Evolutionary conservation across 148 eudicot species (phyloP).

Genomic region (Amaranthus palmeri): DNA sequence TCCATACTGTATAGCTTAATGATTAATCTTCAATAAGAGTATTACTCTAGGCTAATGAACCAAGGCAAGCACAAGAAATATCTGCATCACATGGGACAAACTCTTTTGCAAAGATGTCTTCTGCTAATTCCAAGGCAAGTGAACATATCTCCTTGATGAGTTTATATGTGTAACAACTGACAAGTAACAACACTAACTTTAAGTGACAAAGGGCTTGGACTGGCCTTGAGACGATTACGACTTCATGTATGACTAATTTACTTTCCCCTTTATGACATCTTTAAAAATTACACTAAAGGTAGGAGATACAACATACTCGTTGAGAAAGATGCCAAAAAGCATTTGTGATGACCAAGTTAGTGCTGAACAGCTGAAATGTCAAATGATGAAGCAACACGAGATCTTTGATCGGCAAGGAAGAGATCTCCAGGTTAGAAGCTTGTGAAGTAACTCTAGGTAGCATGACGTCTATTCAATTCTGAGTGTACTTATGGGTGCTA

Average conservation of each 20-base stretch:
- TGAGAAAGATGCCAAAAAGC: constrained; percentile 36
- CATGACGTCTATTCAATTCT: constrained; percentile 1
- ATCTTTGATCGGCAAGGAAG: constrained; percentile 65
- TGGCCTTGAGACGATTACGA: not conserved
- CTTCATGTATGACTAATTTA: not conserved
- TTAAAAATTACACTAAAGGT: constrained; percentile 31
- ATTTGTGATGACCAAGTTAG: constrained; percentile 16
- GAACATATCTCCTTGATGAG: constrained; percentile 10
- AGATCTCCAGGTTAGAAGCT: constrained; percentile 59
- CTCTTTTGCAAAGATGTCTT: constrained; percentile 34
- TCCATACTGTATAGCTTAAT: not conserved
- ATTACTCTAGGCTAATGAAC: constrained; percentile 23
- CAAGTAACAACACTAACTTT: not conserved
- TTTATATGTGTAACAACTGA: not conserved
- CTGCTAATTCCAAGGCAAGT: constrained; percentile 43
- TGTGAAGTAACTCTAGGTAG: not conserved
- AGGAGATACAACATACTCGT: constrained; percentile 32
- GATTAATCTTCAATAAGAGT: not conserved
- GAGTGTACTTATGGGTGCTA: constrained; percentile 9
- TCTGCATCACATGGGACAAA: constrained; percentile 38
- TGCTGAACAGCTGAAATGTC: constrained; percentile 53
- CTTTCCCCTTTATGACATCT: constrained; percentile 1
- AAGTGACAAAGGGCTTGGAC: not conserved
- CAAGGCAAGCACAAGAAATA: constrained; percentile 49
- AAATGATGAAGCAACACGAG: constrained; percentile 45